Base-by-base conservation (phyloP, 2,329 filamentous ascomycete genomes). In the Claviceps arundinis region DNA sequence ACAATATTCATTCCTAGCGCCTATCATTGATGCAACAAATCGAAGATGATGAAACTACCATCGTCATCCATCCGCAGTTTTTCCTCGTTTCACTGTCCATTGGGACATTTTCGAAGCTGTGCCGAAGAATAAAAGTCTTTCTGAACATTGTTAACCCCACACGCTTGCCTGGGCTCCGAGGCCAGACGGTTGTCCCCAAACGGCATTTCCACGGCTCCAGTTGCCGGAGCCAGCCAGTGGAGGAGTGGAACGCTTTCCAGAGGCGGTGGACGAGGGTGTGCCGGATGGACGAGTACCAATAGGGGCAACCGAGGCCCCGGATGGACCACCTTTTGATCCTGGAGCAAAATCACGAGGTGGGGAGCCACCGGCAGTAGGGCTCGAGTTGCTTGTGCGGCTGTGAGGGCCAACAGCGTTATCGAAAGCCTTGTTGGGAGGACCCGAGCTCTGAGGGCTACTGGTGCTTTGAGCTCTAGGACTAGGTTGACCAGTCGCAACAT, bases 121-220 rank as follows among this genome's bases (percentile, higher is more conserved):
- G 2, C 11, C 45, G 19, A n/a, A 9, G 34, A 22, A 19, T 8
- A 46, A 13, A 14, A 11, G 24, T 30, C 26, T 19, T n/a, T 37
- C 45, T 37, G 45, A 22, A 37, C n/a, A 37, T 19, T 52, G 16
- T 50, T 83, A 96, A 61, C 90, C 90, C 90, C 90, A 97, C 60
- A 96, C 91, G 58, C 89, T 94, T 58, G 90, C 89, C 67, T 94
- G 89, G 56, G 90, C 86, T 58, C 89, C 87, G 56, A 94, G 81
- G 49, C 82, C 81, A 58, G 83, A 87, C 62, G 87, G 88, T 62
- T 83, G 84, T 54, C 89, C 87, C 90, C 90, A 95, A 46, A 91
- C 87, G 41, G 83, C 85, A 58, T 83, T 84, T 58, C 86, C 85
- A 64, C 82, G 84, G 52, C 86, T 83, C 90, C 90, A 95, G 55